phyloP scores from a whole-genome alignment of 768 basidiomycete genomes.

The Saitozyma sp. region DNA sequence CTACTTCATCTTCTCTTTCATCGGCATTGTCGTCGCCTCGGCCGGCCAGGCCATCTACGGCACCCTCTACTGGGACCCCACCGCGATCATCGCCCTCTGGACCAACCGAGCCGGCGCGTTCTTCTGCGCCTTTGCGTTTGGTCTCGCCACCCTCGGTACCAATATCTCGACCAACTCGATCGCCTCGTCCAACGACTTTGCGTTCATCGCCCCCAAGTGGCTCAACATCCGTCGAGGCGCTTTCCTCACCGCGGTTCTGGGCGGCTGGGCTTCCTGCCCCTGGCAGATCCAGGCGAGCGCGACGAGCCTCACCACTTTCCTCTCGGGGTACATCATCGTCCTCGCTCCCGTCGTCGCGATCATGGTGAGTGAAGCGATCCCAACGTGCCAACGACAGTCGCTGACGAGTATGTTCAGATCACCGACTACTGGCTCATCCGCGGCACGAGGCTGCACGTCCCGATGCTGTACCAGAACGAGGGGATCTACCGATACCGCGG shows the following conservation, averaged over 20 bases:
- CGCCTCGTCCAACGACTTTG: constrained; percentile 79
- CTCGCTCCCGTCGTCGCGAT: constrained; percentile 81
- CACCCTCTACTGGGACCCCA: constrained; percentile 67
- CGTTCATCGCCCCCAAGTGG: constrained; percentile 69
- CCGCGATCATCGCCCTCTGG: constrained; percentile 70
- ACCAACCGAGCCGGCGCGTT: constrained; percentile 82
- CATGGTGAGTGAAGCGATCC: constrained; percentile 62
- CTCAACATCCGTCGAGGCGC: constrained; percentile 76
- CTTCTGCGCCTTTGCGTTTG: constrained; percentile 74
- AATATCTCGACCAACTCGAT: constrained; percentile 76
- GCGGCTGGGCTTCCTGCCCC: constrained; percentile 81
- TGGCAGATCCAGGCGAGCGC: constrained; percentile 74
- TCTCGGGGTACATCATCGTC: constrained; percentile 74
- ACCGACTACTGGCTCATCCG: constrained; percentile 76
- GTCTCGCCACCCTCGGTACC: constrained; percentile 68
- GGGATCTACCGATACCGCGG: constrained; percentile 76
- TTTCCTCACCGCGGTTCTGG: constrained; percentile 73
- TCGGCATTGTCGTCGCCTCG: constrained; percentile 77
- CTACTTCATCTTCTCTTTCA: constrained; percentile 74
- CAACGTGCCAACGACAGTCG: constrained; percentile 8
- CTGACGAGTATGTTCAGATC: constrained; percentile 17
- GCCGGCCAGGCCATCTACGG: constrained; percentile 74
- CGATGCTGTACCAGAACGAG: constrained; percentile 76
- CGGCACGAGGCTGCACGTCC: constrained; percentile 70
- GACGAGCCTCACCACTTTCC: constrained; percentile 29